phyloP scores from a whole-genome alignment of 2,329 filamentous ascomycete genomes.

The Harringtonia aguacate region DNA sequence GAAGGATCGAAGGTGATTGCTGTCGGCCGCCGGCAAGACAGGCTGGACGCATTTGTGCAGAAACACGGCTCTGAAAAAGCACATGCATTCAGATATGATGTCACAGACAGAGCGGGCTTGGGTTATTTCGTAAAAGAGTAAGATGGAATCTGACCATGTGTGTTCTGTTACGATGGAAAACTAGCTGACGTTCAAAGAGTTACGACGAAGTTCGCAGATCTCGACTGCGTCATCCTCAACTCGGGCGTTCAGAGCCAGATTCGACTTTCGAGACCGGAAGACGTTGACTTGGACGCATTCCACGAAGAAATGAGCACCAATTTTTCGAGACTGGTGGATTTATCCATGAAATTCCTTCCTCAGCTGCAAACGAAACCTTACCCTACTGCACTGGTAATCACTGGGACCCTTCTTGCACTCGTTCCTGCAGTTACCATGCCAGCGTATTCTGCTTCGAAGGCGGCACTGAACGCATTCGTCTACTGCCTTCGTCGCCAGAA shows the following conservation, averaged over 20 bases:
- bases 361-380: constrained; percentile 17
- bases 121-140: too few species aligned
- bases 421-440: too few species aligned
- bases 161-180: constrained; percentile 4
- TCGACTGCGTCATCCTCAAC: constrained; percentile 37
- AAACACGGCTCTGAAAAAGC: constrained; percentile 31
- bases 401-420: too few species aligned
- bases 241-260: constrained; percentile 28
- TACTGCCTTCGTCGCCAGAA: too few species aligned
- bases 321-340: constrained; percentile 26
- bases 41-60: constrained; percentile 34
- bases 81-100: constrained; percentile 31
- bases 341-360: constrained; percentile 30
- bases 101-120: constrained; percentile 30
- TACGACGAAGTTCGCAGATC: constrained; percentile 21
- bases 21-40: constrained; percentile 39
- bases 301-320: constrained; percentile 28
- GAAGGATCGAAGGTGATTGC: constrained; percentile 40
- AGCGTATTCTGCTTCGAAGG: too few species aligned
- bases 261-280: constrained; percentile 27
- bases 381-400: constrained; percentile 15
- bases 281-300: constrained; percentile 22
- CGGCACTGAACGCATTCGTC: too few species aligned
- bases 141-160: constrained; percentile 26
- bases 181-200: neutral